Evolutionary conservation across 1,139 yeast species (phyloP).

Genomic region (Sugiyamaella grinbergsii): DNA sequence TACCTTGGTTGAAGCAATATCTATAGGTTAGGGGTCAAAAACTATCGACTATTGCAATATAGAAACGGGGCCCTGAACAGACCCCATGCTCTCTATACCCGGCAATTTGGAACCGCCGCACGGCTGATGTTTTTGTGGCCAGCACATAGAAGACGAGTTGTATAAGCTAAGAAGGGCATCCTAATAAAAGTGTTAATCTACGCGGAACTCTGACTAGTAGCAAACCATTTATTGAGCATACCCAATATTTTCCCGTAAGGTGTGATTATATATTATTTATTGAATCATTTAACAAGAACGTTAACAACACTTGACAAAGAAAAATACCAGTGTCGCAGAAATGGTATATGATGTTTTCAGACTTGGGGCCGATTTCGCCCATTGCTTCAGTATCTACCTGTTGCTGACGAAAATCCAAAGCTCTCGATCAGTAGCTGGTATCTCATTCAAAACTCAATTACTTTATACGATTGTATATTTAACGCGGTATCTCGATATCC

Average conservation of each 20-base stretch:
- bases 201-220: not conserved
- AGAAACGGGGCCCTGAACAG: too few relatives aligned
- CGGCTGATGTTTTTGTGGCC: conserved; percentile 2
- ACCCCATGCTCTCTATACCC: too few relatives aligned
- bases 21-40: too few relatives aligned
- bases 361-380: conserved; percentile 61
- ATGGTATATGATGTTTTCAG: conserved; percentile 23
- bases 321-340: not conserved
- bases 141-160: conserved; percentile 5
- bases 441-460: conserved; percentile 85
- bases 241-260: not conserved
- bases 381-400: conserved; percentile 75
- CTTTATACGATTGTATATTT: conserved; percentile 76
- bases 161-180: too few relatives aligned
- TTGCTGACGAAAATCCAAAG: conserved; percentile 69
- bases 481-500: conserved; percentile 75
- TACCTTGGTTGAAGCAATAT: too few relatives aligned
- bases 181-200: too few relatives aligned
- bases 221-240: not conserved
- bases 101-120: not conserved
- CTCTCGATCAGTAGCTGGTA: conserved; percentile 73
- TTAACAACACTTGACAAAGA: not conserved
- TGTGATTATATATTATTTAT: not conserved
- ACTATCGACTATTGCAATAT: too few relatives aligned
- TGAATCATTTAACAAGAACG: too few relatives aligned